Base-by-base conservation (phyloP, 2,329 filamentous ascomycete species). In the Alternaria dauci region DNA sequence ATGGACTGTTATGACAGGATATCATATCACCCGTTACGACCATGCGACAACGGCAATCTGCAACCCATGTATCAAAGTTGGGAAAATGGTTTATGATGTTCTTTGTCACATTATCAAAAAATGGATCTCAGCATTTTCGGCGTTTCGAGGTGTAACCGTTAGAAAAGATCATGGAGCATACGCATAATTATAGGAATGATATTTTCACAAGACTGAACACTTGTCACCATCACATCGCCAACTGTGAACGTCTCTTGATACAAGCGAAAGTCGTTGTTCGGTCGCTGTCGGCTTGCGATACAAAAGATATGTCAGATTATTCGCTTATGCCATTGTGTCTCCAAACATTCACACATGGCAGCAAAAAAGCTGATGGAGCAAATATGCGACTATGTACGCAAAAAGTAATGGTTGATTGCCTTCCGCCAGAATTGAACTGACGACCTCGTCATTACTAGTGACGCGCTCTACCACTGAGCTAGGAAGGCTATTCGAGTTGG, bases 401-500 rank as follows among this genome's bases (percentile, higher is more conserved):
- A 42, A 42, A 42, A 42, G 2, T 8, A 5, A 25, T 2, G 3
- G 2, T 11, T 7, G 1, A 38, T 25, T 76, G 73, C 74, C 71
- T 71, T 71, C 72, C 69, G 69, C 70, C 71, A 71, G 74, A 77
- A 75, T 77, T 71, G 74, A 77, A 77, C 74, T 71, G 71, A 71
- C 70, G 74, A 75, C 72, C 74, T 77, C 72, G 72, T 74, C 74
- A 76, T 76, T 76, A 76, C 74, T 76, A 76, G 74, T 76, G 73
- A 74, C 72, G 72, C 74, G 74, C 74, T 76, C 71, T 76, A 76
- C 73, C 73, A 76, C 73, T 76, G 70, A 76, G 73, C 73, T 69
- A 76, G 67, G 71, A 70, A 70, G 71, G 73, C 73, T 8, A 14
- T 2, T 34, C 2, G 12, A 14, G 11, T 14, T 34, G 6, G 32